These are phyloP conservation scores for Trypanosoma melophagium DNA, from an alignment of 208 protist genomes.

Conservation along the genomic window DNA sequence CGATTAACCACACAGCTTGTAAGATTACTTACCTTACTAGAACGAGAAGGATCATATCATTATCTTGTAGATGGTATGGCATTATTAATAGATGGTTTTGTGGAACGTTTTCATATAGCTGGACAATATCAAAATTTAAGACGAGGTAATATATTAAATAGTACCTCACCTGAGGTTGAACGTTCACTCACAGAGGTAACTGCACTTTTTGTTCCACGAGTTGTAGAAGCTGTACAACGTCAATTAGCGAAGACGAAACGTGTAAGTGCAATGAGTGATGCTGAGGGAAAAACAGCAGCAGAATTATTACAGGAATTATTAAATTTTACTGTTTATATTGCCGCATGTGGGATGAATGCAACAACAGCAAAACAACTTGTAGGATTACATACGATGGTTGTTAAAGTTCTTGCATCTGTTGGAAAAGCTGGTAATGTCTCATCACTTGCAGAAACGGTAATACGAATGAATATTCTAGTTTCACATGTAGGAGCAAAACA, in stretches of 20 bases:
- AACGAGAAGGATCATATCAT: slow-evolving; percentile 32
- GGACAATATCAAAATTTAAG: slow-evolving; percentile 4
- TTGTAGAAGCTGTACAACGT: slow-evolving; percentile 34
- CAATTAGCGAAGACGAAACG: slow-evolving; percentile 17
- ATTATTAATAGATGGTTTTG: slow-evolving; percentile 30
- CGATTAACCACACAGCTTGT: slow-evolving; percentile 26
- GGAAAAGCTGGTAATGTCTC: not conserved
- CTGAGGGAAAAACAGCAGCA: slow-evolving; percentile 11
- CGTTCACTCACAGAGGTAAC: slow-evolving; percentile 41
- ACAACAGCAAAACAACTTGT: slow-evolving; percentile 54
- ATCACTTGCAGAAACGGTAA: slow-evolving; percentile 38
- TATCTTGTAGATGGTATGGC: slow-evolving; percentile 42
- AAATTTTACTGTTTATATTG: slow-evolving; percentile 38
- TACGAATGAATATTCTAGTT: slow-evolving; percentile 52
- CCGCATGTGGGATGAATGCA: slow-evolving; percentile 40
- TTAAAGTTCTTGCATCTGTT: slow-evolving; percentile 27
- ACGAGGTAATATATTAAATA: not conserved
- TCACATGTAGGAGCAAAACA: slow-evolving; percentile 34
- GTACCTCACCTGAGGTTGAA: slow-evolving; percentile 29
- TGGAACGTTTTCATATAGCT: slow-evolving; percentile 21
- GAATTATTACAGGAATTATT: slow-evolving; percentile 32
- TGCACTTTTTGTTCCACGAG: slow-evolving; percentile 37
- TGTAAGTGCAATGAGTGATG: slow-evolving; percentile 16
- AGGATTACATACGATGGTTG: slow-evolving; percentile 50
- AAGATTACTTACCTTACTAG: slow-evolving; percentile 38